A percentile compares a stretch with the other conserved stretches of the same genome.
Evolutionary conservation across 768 basidiomycete genomes (phyloP).

Genomic region (Zangia roseola): DNA sequence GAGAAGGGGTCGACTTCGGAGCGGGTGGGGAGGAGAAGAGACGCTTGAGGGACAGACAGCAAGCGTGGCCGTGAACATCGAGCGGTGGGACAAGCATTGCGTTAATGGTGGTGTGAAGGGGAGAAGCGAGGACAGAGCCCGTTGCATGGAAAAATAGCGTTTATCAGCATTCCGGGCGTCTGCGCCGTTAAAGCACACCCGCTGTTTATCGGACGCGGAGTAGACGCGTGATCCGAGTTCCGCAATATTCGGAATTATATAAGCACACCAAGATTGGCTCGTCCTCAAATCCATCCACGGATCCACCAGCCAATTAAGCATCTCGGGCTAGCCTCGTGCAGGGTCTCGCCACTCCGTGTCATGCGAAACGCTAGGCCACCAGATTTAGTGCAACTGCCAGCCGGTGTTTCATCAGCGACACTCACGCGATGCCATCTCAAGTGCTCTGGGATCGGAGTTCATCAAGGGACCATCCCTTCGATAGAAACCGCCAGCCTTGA

Average conservation of each 20-base stretch:
- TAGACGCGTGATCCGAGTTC: slow-evolving; percentile 28
- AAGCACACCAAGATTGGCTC: slow-evolving; percentile 14
- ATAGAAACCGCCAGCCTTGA: slow-evolving; percentile 23
- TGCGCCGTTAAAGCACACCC: slow-evolving; percentile 9
- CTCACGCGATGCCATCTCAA: slow-evolving; percentile 1
- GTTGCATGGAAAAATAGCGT: slow-evolving; percentile 24
- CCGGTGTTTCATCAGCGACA: slow-evolving; percentile 11
- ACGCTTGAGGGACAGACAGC: slow-evolving; percentile 23
- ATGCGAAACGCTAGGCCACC: slow-evolving; percentile 10
- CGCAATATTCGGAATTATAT: slow-evolving; percentile 29
- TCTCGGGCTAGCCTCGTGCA: background rate
- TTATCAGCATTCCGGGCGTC: slow-evolving; percentile 30
- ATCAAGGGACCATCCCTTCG: slow-evolving; percentile 9
- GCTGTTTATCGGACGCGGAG: slow-evolving; percentile 16
- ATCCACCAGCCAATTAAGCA: too few species aligned
- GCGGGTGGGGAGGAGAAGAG: slow-evolving; percentile 12
- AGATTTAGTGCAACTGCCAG: slow-evolving; percentile 7
- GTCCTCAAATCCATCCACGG: background rate
- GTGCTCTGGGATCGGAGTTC: slow-evolving; percentile 10
- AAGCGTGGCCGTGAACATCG: slow-evolving; percentile 20
- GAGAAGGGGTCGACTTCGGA: background rate
- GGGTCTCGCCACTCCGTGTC: background rate
- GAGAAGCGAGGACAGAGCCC: background rate
- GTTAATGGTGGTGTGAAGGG: slow-evolving; percentile 5
- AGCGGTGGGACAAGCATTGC: slow-evolving; percentile 25